Conservation (phyloP, 2,329 filamentous ascomycete species). For the Fusarium oxysporum region DNA sequence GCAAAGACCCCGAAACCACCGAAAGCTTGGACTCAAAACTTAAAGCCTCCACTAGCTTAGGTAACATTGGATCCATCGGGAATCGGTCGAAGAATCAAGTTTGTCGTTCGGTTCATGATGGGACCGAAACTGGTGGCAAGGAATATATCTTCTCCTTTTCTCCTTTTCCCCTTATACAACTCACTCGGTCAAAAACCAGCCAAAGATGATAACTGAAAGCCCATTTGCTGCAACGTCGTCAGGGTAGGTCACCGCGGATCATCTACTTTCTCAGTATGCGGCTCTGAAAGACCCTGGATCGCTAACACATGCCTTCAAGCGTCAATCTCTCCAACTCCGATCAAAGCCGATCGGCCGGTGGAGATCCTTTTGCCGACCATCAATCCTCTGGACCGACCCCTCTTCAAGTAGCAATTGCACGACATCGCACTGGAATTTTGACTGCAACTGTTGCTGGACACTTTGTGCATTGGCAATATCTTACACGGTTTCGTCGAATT, state of each 20-base stretch:
- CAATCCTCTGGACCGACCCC: slow-evolving; percentile 44
- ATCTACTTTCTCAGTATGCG: neutral
- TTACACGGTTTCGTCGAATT: slow-evolving; percentile 36
- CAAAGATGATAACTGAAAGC: slow-evolving; percentile 25
- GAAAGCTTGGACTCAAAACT: slow-evolving; percentile 1
- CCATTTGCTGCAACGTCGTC: slow-evolving; percentile 14
- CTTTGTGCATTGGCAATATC: slow-evolving; percentile 45
- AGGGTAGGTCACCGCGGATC: slow-evolving; percentile 30
- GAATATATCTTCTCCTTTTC: slow-evolving; percentile 2
- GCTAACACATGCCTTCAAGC: slow-evolving; percentile 36
- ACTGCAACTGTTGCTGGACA: slow-evolving; percentile 41
- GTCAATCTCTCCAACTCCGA: slow-evolving; percentile 38
- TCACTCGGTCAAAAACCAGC: neutral
- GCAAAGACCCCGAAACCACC: slow-evolving; percentile 19
- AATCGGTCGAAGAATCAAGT: slow-evolving; percentile 6
- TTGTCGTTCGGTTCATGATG: slow-evolving; percentile 10
- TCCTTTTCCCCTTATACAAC: neutral
- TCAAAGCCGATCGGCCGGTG: slow-evolving; percentile 42
- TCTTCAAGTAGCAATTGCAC: slow-evolving; percentile 41
- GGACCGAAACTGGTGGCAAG: slow-evolving; percentile 14
- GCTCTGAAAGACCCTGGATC: slow-evolving; percentile 12
- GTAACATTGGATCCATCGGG: slow-evolving; percentile 23
- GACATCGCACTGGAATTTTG: slow-evolving; percentile 40
- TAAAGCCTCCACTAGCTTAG: slow-evolving; percentile 39
- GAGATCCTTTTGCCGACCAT: slow-evolving; percentile 42